Base-by-base conservation (phyloP, 306 rosid species). In the Potentilla sterilis region DNA sequence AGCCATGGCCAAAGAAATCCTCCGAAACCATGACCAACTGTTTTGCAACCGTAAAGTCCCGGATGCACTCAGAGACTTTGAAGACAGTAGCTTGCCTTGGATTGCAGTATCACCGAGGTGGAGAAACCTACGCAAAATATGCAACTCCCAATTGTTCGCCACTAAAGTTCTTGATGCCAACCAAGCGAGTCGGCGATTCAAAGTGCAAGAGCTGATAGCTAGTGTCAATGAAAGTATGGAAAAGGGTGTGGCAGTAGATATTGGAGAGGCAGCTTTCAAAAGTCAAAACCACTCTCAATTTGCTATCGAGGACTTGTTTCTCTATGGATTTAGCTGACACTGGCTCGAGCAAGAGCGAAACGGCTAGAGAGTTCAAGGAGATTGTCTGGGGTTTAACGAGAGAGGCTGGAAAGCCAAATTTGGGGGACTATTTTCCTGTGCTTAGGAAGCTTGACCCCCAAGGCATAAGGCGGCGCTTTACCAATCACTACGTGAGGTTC, bases 251-350 rank as follows among this genome's bases (percentile, higher is more conserved):
- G 76, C 73, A 0, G 74, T 90, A 7, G 78, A 90, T 42, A 67
- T 90, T 5, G 93, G 84, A 12, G 81, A 70, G 61, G 65, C 79
- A 0, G 90, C 81, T 69, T 90, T 85, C 76, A 76, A 28, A 38
- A 82, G 88, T 85, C 76, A 76, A 28, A 38, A 82, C 87, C 0
- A 57, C 86, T 0, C 75, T 87, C 2, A 86, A 86, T 34, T 4
- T 83, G 82, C 7, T 88, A 14, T 90, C 89, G 0, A 85, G 84
- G 62, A 83, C 88, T 0, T 8, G 85, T 2, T 86, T 81, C 54
- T 86, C 89, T 0, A 42, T 64, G 16, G 93, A 90, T 82, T 69
- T 89, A 21, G 24, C 77, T 9, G 74, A 62, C 1, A 62, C 40
- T 5, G 40, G 9, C 38, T 28, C 66, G 19, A 28, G 40, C 38